Evolutionary conservation across 148 eudicot genomes (phyloP).

Genomic region (Salicornia ramosissima): DNA sequence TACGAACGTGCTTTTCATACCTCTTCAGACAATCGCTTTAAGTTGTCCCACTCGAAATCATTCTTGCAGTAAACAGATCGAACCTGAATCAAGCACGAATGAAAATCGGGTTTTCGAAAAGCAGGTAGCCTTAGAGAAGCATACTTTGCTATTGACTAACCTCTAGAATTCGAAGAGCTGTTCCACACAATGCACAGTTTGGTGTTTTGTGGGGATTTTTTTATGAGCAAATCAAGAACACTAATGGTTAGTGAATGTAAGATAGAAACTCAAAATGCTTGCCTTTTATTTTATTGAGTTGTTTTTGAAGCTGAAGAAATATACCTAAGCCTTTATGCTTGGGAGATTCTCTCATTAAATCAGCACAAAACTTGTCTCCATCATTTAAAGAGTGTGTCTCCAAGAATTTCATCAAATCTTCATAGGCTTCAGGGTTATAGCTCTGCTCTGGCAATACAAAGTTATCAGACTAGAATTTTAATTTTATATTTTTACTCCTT

Average conservation of each 20-base stretch:
- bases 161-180: constrained; percentile 45
- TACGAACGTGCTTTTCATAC: too few relatives aligned
- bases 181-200: not conserved
- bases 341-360: constrained; percentile 72
- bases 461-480: constrained; percentile 18
- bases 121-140: not conserved
- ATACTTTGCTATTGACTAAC: constrained; percentile 29
- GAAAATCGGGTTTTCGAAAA: not conserved
- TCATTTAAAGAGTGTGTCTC: constrained; percentile 51
- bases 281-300: not conserved
- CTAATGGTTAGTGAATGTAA: constrained; percentile 10
- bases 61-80: constrained; percentile 86
- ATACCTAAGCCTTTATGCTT: constrained; percentile 69
- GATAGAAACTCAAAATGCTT: not conserved
- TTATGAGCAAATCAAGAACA: constrained; percentile 6
- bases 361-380: constrained; percentile 78
- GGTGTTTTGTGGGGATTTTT: not conserved
- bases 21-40: constrained; percentile 54
- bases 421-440: constrained; percentile 75
- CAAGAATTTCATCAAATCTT: constrained; percentile 75
- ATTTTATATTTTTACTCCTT: not conserved
- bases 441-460: constrained; percentile 62
- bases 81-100: constrained; percentile 44
- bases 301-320: not conserved
- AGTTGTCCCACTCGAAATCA: constrained; percentile 95